phyloP scores from a whole-genome alignment of 2,329 filamentous ascomycete genomes.

The Laburnicola sp. region DNA sequence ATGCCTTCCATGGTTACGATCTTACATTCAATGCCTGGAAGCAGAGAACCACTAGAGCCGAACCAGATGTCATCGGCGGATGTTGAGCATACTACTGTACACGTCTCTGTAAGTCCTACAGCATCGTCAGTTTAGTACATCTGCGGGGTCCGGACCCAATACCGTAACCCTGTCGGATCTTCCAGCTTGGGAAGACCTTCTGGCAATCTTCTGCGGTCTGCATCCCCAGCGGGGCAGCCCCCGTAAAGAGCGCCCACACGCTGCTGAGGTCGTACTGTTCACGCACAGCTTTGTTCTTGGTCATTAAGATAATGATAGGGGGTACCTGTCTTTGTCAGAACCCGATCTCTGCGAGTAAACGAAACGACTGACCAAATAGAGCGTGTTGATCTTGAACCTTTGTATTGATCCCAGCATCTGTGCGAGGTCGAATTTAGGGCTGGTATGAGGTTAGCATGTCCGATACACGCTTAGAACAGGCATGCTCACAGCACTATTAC shows the following conservation, averaged over 20 bases:
- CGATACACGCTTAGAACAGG: too few relatives aligned
- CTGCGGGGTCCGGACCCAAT: constrained; percentile 18
- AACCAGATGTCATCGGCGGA: constrained; percentile 66
- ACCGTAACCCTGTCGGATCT: constrained; percentile 73
- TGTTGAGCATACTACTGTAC: constrained; percentile 68
- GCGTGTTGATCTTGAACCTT: constrained; percentile 66
- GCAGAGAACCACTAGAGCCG: constrained; percentile 71
- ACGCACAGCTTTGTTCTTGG: constrained; percentile 64
- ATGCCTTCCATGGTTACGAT: constrained; percentile 68
- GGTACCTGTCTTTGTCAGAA: constrained; percentile 61
- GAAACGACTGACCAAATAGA: constrained; percentile 62
- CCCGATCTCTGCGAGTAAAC: neutral
- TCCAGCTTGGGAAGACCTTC: constrained; percentile 65
- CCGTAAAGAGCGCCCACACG: constrained; percentile 68
- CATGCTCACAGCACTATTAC: constrained; percentile 62
- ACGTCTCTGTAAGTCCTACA: constrained; percentile 73
- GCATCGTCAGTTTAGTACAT: constrained; percentile 4
- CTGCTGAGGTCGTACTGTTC: constrained; percentile 72
- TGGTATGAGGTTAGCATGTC: too few relatives aligned
- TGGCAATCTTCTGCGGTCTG: constrained; percentile 70
- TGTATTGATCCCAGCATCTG: constrained; percentile 66
- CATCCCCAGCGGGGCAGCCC: constrained; percentile 75
- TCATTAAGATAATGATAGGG: constrained; percentile 77
- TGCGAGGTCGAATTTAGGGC: constrained; percentile 73
- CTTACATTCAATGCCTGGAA: constrained; percentile 67